Evolutionary conservation across 2,329 filamentous ascomycete species (phyloP), one percentile per base, ranked within the genome.

Genomic region (Aspergillus alliaceus): DNA sequence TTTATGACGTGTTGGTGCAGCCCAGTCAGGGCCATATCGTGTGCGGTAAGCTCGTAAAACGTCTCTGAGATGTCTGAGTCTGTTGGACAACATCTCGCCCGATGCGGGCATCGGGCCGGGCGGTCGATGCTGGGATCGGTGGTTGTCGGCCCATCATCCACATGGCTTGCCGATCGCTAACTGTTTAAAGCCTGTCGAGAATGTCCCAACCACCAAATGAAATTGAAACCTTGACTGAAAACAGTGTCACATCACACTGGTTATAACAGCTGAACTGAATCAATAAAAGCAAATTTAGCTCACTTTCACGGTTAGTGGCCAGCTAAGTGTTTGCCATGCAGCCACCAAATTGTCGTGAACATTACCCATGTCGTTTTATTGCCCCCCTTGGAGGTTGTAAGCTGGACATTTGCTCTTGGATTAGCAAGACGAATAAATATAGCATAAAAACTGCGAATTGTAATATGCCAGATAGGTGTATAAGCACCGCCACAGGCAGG

Each of bases 11-110:
- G 15, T 44, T 24, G 9, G 22, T 7, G 27, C 24, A 53, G 31
- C 34, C n/a, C 40, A 53, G 48, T 32, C 27, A 56, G 11, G 51
- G n/a, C 18, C 14, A n/a, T 34, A 57, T 58, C 51, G 54, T 53
- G 44, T 64, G 60, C 58, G 44, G 59, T 29, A 37, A n/a, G 32
- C n/a, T 32, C 5, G 29, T 32, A 48, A 20, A 22, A 15, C 22
- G 44, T 32, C n/a, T 32, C 7, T 11, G n/a, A 32, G 6, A 32
- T 48, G 27, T 48, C n/a, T 31, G 11, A 24, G 4, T 29, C 25
- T 39, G 56, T 35, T 24, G 37, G 42, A 58, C 52, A 56, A 47
- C 40, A 56, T 25, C 15, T 51, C 46, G 25, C 51, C 18, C 15
- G 22, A 54, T 54, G 54, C 58, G 40, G 54, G 34, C 24, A 47